These are phyloP conservation scores for Yamadazyma buinensis DNA, from an alignment of 1,139 yeast species.

Conservation along the genomic window DNA sequence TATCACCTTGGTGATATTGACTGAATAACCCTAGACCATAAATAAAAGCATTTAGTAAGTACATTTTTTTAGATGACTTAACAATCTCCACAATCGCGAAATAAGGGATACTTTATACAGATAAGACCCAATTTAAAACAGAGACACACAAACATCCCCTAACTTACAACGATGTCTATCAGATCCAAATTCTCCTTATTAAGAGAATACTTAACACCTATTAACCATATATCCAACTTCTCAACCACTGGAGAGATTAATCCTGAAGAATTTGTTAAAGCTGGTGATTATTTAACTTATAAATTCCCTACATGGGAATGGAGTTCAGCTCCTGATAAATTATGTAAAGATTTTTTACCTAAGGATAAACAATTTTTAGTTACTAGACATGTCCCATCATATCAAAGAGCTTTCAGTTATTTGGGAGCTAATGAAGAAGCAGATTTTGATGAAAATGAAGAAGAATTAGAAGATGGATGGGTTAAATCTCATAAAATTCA, in stretches of 20 bases:
- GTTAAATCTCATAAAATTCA: constrained; percentile 25
- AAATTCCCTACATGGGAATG: constrained; percentile 98
- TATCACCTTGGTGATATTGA: too few relatives aligned
- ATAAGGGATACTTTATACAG: too few relatives aligned
- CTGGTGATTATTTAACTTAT: constrained; percentile 88
- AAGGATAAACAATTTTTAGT: constrained; percentile 80
- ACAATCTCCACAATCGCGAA: too few relatives aligned
- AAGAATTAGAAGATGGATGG: constrained; percentile 59
- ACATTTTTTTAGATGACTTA: too few relatives aligned
- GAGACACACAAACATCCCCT: too few relatives aligned
- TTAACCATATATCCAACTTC: constrained; percentile 78
- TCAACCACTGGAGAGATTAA: constrained; percentile 84
- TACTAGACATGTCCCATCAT: constrained; percentile 86
- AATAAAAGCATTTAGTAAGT: too few relatives aligned
- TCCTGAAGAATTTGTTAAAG: constrained; percentile 87
- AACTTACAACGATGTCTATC: constrained; percentile 31
- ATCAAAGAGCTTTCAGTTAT: constrained; percentile 64
- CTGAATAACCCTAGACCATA: too few relatives aligned
- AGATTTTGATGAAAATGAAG: constrained; percentile 34
- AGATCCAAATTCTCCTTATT: constrained; percentile 81
- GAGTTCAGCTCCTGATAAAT: constrained; percentile 66
- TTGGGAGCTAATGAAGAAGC: constrained; percentile 34
- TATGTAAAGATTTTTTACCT: constrained; percentile 72
- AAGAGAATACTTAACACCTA: constrained; percentile 91
- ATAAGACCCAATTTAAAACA: too few relatives aligned